Conservation (phyloP, 2,329 filamentous ascomycete species). For the Xylariaceae sp. region DNA sequence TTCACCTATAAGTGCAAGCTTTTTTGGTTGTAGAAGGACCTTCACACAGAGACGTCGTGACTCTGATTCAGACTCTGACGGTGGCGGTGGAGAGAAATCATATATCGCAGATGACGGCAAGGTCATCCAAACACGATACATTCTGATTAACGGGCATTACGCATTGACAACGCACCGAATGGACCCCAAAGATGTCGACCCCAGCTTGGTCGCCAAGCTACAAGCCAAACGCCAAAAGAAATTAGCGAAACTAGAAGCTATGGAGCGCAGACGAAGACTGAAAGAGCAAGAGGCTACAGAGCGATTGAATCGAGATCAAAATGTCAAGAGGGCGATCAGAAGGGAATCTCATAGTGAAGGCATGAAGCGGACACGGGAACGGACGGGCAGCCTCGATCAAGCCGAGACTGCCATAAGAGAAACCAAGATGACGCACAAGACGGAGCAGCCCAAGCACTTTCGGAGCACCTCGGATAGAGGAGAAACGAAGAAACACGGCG, state of each 20-base stretch:
- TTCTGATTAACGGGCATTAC: slow-evolving; percentile 14
- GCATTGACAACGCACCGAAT: slow-evolving; percentile 16
- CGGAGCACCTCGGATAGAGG: no score
- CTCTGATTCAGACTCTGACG: not conserved
- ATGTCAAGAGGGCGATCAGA: no score
- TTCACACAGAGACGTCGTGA: not conserved
- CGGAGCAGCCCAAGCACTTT: no score
- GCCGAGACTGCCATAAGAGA: no score
- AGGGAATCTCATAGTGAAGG: not conserved
- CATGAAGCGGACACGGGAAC: not conserved
- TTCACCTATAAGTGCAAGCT: no score
- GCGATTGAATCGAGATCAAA: no score
- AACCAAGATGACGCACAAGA: no score
- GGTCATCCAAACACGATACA: slow-evolving; percentile 5
- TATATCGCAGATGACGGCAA: slow-evolving; percentile 5
- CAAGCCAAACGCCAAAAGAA: slow-evolving; percentile 1
- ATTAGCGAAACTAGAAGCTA: not conserved
- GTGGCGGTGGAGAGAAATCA: not conserved
- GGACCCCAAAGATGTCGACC: slow-evolving; percentile 6
- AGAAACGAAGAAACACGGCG: no score
- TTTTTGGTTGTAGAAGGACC: no score
- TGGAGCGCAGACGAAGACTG: no score
- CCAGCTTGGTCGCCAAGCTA: not conserved
- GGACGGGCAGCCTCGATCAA: not conserved
- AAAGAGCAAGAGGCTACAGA: no score